phyloP scores from a whole-genome alignment of 23 red algal species.

The Agarophyton chilense region DNA sequence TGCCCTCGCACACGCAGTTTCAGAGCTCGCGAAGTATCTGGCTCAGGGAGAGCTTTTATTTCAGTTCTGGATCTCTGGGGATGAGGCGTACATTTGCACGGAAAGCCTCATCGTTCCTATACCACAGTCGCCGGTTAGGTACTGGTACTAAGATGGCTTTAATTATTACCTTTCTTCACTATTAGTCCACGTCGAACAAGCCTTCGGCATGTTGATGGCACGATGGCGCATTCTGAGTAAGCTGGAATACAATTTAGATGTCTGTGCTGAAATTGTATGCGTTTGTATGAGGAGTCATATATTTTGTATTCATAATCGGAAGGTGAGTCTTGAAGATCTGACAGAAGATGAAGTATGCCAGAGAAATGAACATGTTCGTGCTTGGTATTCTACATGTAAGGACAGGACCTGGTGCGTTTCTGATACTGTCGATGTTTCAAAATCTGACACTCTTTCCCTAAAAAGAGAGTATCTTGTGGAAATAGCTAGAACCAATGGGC shows the following conservation, averaged over 20 bases:
- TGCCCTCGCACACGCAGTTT: background rate
- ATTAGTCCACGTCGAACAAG: conserved; percentile 3
- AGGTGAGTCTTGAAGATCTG: background rate
- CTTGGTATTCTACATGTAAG: background rate
- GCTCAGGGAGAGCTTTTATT: background rate
- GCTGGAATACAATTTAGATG: background rate
- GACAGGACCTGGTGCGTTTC: background rate
- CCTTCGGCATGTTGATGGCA: background rate
- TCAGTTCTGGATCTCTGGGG: conserved; percentile 14
- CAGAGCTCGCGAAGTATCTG: background rate
- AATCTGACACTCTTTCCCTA: background rate
- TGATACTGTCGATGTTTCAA: too few relatives aligned
- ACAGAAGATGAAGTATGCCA: background rate
- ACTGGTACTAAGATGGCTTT: background rate
- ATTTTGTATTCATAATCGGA: background rate
- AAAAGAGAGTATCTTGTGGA: background rate
- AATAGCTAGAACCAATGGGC: too few relatives aligned
- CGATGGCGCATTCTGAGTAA: too few relatives aligned
- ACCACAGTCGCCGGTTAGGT: background rate
- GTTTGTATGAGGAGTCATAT: background rate
- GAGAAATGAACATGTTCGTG: background rate
- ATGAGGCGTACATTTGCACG: conserved; percentile 15
- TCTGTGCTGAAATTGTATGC: background rate
- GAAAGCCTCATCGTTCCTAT: background rate
- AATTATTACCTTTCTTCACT: conserved; percentile 21